Conservation (phyloP, 2,329 filamentous ascomycete genomes). For the Aureobasidium lini region DNA sequence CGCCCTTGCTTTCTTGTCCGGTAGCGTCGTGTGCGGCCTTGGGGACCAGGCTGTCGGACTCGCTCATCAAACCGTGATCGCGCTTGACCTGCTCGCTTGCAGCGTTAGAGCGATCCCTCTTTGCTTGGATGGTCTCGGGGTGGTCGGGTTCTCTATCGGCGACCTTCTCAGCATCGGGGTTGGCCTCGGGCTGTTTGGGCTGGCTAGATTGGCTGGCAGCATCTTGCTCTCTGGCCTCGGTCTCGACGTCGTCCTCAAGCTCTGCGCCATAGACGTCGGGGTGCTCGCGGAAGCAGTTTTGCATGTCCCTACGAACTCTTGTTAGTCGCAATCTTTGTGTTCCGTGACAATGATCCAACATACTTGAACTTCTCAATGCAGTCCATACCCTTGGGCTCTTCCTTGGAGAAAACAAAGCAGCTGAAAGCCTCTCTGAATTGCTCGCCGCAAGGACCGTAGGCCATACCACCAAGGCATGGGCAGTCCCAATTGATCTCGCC, state of each 20-base stretch:
- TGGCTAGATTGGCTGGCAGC: constrained; percentile 2
- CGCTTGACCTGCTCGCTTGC: constrained; percentile 27
- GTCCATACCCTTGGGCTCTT: constrained; percentile 96
- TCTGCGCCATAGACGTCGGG: constrained; percentile 91
- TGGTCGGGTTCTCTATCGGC: constrained; percentile 16
- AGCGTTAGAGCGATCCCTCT: constrained; percentile 23
- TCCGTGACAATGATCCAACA: constrained; percentile 35
- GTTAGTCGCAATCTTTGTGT: constrained; percentile 19
- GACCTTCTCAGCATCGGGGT: constrained; percentile 19
- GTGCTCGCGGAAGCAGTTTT: constrained; percentile 89
- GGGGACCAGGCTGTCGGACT: constrained; percentile 40
- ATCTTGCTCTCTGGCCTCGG: constrained; percentile 13
- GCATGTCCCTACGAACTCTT: constrained; percentile 65
- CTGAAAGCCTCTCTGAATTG: constrained; percentile 94
- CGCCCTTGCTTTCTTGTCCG: constrained; percentile 6
- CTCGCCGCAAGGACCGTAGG: constrained; percentile 87
- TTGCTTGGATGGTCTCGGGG: constrained; percentile 17
- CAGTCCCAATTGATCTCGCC: constrained; percentile 99
- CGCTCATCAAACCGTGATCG: constrained; percentile 26
- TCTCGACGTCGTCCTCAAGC: constrained; percentile 57
- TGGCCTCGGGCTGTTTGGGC: constrained; percentile 10
- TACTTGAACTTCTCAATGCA: constrained; percentile 98
- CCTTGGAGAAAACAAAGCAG: constrained; percentile 92
- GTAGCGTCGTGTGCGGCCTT: constrained; percentile 42
- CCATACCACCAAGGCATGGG: constrained; percentile 95